A percentile compares a stretch with the other conserved stretches of the same genome.
Evolutionary conservation across 2,329 filamentous ascomycete species (phyloP).

Genomic region (Trichoderma asperellum): DNA sequence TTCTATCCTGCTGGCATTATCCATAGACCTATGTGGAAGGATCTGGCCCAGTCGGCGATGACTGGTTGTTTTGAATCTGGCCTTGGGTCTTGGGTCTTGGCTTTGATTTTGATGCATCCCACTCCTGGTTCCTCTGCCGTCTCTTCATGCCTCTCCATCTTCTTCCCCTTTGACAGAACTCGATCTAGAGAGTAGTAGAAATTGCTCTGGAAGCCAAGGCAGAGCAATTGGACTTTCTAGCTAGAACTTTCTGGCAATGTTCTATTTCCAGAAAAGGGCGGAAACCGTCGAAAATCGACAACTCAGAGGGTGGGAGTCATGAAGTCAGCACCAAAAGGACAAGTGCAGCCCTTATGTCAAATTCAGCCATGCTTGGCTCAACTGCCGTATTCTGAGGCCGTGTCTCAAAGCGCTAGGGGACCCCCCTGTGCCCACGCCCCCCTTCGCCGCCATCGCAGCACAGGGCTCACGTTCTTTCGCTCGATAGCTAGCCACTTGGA

Average conservation of each 20-base stretch:
- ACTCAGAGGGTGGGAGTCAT: not conserved
- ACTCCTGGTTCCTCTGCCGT: not conserved
- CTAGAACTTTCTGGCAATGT: not conserved
- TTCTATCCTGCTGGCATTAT: not conserved
- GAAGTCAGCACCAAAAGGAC: constrained; percentile 4
- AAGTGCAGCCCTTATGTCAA: not conserved
- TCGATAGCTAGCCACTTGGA: not conserved
- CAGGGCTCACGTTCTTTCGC: not conserved
- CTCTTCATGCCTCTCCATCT: not conserved
- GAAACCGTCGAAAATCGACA: not conserved
- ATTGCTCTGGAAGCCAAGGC: not conserved
- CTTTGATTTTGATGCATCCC: not conserved
- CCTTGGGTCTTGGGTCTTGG: not conserved
- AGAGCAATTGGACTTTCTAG: not conserved
- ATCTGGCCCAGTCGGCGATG: constrained; percentile 10
- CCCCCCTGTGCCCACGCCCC: constrained; percentile 1
- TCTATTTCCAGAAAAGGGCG: not conserved
- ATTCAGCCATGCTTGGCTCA: not conserved
- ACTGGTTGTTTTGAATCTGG: not conserved
- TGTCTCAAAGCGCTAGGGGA: not conserved
- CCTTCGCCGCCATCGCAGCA: not conserved
- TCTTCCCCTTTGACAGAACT: not conserved
- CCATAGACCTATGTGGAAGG: not conserved
- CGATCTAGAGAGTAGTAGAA: too few species aligned
- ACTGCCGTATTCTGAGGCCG: constrained; percentile 3